Evolutionary conservation across 2,329 filamentous ascomycete species (phyloP), one percentile per base, ranked within the genome.

Genomic region (Colletotrichum endophyticum): DNA sequence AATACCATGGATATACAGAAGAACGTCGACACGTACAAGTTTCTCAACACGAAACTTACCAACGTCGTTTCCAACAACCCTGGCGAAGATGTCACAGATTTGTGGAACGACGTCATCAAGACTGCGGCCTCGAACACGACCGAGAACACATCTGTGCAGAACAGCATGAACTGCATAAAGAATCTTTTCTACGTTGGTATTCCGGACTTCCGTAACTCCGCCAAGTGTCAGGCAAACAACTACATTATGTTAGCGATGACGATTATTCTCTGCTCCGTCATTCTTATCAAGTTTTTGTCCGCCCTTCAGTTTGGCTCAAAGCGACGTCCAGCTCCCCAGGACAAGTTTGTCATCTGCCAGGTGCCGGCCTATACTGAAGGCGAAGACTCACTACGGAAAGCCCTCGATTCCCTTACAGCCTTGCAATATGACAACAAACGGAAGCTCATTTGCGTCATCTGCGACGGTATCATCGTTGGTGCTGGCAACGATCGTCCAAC

Each of bases 261-360:
- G n/a, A 89, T 98, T 81, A 88, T 99, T 15, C 88, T 99, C 70
- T 95, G 94, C 82, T 77, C 90, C 1, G 95, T 98, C 77, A 96
- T 99, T 78, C 82, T 93, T 67, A 87, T 95, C 86, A 99, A 99
- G 86, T 99, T 99, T 87, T 84, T 99, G 82, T 93, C 97, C 69
- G 97, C 97, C 15, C 90, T 99, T 57, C 97, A 98, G 82, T 95
- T 99, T 77, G 96, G 96, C 62, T 96, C 96, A 7, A 98, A 98
- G 87, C 92, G 95, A 75, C 93, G 95, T 22, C 97, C 97, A 4
- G 91, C 94, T 8, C 94, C 96, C 49, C 97, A 99, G 85, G 97
- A 99, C 85, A 99, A 99, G 84, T 99, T 99, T 81, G 96, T 99
- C 80, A 99, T 99, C 79, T 99, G 97, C 85, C 96, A 98, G 85